A percentile compares a stretch with the other conserved stretches of the same genome.
phyloP scores from a whole-genome alignment of 2,329 filamentous ascomycete genomes.

The Ophiocordyceps camponoti-leonardi region DNA sequence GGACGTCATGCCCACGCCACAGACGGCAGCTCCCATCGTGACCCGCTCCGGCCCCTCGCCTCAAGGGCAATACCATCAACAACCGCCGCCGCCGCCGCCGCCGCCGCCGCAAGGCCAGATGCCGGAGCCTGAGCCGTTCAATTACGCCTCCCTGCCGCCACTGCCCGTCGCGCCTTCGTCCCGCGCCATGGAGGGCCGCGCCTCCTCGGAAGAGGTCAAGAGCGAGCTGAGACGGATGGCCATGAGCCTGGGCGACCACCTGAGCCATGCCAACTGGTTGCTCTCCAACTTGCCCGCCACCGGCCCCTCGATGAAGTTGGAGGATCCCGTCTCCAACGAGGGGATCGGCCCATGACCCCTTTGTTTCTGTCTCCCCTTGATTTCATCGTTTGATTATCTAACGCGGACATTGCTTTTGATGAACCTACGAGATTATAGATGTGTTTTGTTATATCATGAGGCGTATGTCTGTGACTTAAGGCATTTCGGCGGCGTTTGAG shows the following conservation, averaged over 20 bases:
- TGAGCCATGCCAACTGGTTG: conserved; percentile 26
- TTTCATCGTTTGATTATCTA: neutral
- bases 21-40: conserved; percentile 8
- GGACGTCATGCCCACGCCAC: conserved; percentile 16
- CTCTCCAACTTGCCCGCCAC: conserved; percentile 22
- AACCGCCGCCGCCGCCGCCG: conserved; percentile 1
- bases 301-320: conserved; percentile 12
- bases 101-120: conserved; percentile 4
- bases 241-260: conserved; percentile 29
- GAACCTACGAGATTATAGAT: neutral
- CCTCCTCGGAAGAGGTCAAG: conserved; percentile 31
- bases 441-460: no score
- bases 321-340: conserved; percentile 2
- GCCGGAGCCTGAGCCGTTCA: conserved; percentile 5
- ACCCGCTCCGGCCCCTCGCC: conserved; percentile 3
- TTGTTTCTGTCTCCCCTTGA: no score
- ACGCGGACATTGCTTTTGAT: neutral
- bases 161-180: conserved; percentile 28
- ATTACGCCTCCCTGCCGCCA: conserved; percentile 14
- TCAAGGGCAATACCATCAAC: conserved; percentile 5
- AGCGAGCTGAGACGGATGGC: conserved; percentile 32
- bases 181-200: conserved; percentile 36
- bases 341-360: neutral
- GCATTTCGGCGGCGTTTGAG: no score
- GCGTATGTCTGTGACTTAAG: no score